Evolutionary conservation across 805 yeast genomes (phyloP), one percentile per base, ranked within the genome.

Genomic region (Wickerhamomyces silvicola): DNA sequence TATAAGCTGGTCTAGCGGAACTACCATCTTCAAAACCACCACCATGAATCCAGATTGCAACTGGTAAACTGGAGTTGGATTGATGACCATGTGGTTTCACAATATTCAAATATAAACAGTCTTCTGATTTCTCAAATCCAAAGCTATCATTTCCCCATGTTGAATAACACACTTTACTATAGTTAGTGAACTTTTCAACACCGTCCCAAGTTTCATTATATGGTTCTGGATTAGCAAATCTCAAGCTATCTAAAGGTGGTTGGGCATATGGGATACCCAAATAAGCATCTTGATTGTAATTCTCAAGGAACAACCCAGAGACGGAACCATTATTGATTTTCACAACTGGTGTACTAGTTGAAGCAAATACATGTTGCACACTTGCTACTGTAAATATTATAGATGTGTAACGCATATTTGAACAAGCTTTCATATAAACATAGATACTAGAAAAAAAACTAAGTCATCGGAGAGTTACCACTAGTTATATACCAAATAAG

Each of bases 41-140:
- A 10, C 66, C 66, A 33, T 59, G 60, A 24, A 60, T 46, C 56
- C 59, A 58, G 11, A 50, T 39, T 24, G 45, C 44, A 10, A 56
- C 58, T 4, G 67, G 67, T 14, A 48, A 33, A n/a, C n/a, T n/a
- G n/a, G n/a, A n/a, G n/a, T 39, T 27, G 2, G 29, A 16, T 24
- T 36, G 30, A 26, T 36, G 22, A n/a, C 43, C 38, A 4, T 32
- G 17, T 7, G 59, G 59, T 10, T 37, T 39, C 15, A 45, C 51
- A 21, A 57, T 43, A 35, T 55, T 56, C 13, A 57, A 33, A 6
- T 39, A 42, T 20, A 57, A 42, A 40, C 60, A 56, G 36, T 57
- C 57, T 35, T 57, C 60, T 15, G 50, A 39, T 30, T 41, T 39
- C 8, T 36, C 31, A 30, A 37, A 24, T 8, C 32, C 28, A 6